phyloP scores from a whole-genome alignment of 139 green algal genomes.

The Gonium pectorale region DNA sequence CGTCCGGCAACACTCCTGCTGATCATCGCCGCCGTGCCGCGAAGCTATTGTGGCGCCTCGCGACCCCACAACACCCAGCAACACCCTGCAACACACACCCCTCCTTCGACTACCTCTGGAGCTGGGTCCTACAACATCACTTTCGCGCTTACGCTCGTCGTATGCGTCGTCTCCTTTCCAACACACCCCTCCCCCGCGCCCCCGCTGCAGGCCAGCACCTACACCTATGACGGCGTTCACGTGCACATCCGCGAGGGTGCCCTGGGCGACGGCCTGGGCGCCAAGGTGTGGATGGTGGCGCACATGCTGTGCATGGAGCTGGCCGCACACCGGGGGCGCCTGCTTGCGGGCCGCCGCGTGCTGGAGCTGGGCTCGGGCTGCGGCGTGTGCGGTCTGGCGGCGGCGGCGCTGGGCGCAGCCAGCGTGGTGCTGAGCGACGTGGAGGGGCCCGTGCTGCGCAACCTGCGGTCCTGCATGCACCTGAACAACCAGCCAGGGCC shows the following conservation, averaged over 20 bases:
- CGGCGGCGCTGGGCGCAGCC: slow-evolving; percentile 74
- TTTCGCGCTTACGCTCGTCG: too few relatives aligned
- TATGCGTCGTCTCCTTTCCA: too few relatives aligned
- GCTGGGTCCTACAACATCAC: too few relatives aligned
- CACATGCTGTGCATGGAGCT: slow-evolving; percentile 69
- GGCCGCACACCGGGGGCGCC: slow-evolving; percentile 49
- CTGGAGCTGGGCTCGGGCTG: slow-evolving; percentile 87
- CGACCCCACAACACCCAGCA: too few relatives aligned
- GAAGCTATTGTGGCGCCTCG: too few relatives aligned
- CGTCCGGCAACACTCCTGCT: too few relatives aligned
- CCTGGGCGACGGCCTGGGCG: slow-evolving; percentile 82
- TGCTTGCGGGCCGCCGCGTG: slow-evolving; percentile 68
- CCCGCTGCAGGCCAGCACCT: slow-evolving; percentile 56
- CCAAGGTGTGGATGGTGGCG: slow-evolving; percentile 79
- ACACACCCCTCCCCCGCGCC: too few relatives aligned
- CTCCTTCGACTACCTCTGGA: too few relatives aligned
- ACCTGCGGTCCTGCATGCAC: slow-evolving; percentile 73
- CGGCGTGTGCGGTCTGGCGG: slow-evolving; percentile 82
- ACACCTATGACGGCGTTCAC: slow-evolving; percentile 57
- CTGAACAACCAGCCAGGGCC: slow-evolving; percentile 56
- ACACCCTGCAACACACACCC: too few relatives aligned
- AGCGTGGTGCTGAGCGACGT: slow-evolving; percentile 81
- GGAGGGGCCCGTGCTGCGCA: slow-evolving; percentile 73
- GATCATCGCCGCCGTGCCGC: too few relatives aligned
- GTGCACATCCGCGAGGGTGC: slow-evolving; percentile 75